These are phyloP conservation scores for Metschnikowia picachoensis DNA, from an alignment of 805 yeast genomes.

Conservation along the genomic window DNA sequence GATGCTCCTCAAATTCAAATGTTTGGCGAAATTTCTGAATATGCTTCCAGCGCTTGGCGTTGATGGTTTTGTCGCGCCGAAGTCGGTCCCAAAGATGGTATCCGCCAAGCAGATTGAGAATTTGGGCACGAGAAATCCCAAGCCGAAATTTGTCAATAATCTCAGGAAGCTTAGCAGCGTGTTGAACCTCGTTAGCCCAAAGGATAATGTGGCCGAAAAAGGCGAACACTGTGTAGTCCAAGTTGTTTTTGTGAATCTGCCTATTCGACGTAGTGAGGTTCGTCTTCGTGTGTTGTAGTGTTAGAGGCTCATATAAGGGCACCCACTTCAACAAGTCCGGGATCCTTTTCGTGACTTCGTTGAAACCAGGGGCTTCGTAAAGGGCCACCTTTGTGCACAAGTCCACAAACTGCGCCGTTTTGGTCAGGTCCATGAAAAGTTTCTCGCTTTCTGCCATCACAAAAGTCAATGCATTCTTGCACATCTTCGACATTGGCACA, in stretches of 20 bases:
- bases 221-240: conserved; percentile 37
- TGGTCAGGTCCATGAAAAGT: conserved; percentile 21
- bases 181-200: conserved; percentile 33
- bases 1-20: conserved; percentile 38
- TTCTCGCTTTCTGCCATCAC: conserved; percentile 22
- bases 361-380: conserved; percentile 34
- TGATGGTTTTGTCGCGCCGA: conserved; percentile 30
- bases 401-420: conserved; percentile 22
- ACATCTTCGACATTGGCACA: conserved; percentile 30
- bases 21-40: conserved; percentile 33
- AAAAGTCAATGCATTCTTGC: conserved; percentile 26
- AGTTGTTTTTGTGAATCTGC: conserved; percentile 30
- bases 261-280: conserved; percentile 33
- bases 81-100: conserved; percentile 39
- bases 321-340: conserved; percentile 28
- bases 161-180: conserved; percentile 6
- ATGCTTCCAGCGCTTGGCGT: conserved; percentile 41
- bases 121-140: conserved; percentile 15
- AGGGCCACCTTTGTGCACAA: conserved; percentile 35
- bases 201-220: conserved; percentile 37
- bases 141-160: conserved; percentile 20
- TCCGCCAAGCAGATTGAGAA: conserved; percentile 32
- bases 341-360: conserved; percentile 21
- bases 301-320: conserved; percentile 29
- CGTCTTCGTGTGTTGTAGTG: conserved; percentile 30